phyloP scores from a whole-genome alignment of 1,139 yeast species.

The Pichiaceae sp. region DNA sequence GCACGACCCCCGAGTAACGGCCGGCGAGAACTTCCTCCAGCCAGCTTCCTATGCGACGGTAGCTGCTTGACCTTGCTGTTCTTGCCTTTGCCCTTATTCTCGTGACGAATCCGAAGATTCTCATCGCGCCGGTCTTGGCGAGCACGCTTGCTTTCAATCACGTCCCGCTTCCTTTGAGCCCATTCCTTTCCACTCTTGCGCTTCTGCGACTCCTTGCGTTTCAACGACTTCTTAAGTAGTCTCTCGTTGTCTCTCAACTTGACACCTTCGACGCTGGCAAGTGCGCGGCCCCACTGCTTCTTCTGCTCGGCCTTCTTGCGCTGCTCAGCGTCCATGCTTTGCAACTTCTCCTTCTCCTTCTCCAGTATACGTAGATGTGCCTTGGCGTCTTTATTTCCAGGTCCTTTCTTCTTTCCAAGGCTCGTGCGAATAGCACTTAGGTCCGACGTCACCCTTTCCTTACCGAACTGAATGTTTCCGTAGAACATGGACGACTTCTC shows the following conservation, averaged over 20 bases:
- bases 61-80: constrained; percentile 60
- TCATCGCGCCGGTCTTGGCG: constrained; percentile 83
- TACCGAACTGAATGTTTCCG: constrained; percentile 77
- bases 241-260: constrained; percentile 88
- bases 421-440: constrained; percentile 52
- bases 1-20: constrained; percentile 27
- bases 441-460: constrained; percentile 74
- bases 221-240: constrained; percentile 75
- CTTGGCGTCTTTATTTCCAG: constrained; percentile 74
- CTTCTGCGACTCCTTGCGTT: constrained; percentile 72
- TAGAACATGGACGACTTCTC: constrained; percentile 47
- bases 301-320: constrained; percentile 56
- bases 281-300: constrained; percentile 76
- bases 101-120: constrained; percentile 73
- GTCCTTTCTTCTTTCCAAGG: constrained; percentile 54
- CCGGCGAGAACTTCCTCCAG: constrained; percentile 33
- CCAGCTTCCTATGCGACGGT: constrained; percentile 40
- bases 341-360: constrained; percentile 58
- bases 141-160: constrained; percentile 65
- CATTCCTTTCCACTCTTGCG: constrained; percentile 78
- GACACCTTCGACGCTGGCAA: constrained; percentile 82
- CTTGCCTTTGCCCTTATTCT: constrained; percentile 66
- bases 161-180: constrained; percentile 77
- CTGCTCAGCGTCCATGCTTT: constrained; percentile 55
- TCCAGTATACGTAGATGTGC: constrained; percentile 77